Evolutionary conservation across 129 eudicot genomes (phyloP).

Genomic region (Gnaphalium uliginosum): DNA sequence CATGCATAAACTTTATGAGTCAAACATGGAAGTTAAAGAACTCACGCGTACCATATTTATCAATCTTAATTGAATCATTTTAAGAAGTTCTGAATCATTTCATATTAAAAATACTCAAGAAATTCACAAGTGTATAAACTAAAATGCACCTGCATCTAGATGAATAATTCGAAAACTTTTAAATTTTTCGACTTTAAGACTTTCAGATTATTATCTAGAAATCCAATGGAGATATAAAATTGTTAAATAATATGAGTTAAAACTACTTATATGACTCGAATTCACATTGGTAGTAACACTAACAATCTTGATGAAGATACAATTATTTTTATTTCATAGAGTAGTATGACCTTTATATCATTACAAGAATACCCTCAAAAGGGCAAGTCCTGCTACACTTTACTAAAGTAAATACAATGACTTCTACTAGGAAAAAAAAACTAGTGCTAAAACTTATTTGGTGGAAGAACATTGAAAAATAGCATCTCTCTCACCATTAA

Average conservation of each 20-base stretch:
- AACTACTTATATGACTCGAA: background rate
- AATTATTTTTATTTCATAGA: constrained; percentile 6
- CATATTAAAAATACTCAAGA: too few species aligned
- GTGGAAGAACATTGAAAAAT: constrained; percentile 51
- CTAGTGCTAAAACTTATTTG: constrained; percentile 33
- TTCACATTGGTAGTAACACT: background rate
- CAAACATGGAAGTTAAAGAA: background rate
- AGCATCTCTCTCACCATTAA: constrained; percentile 58
- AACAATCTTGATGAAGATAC: constrained; percentile 2
- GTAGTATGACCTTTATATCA: constrained; percentile 10
- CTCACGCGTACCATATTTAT: too few species aligned
- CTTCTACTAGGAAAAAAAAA: constrained; percentile 18
- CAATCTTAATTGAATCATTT: too few species aligned
- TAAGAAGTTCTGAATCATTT: too few species aligned
- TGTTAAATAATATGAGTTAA: too few species aligned
- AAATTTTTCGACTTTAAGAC: too few species aligned
- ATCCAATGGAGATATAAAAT: too few species aligned
- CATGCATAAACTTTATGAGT: too few species aligned
- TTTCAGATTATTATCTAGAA: too few species aligned
- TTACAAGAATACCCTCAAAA: constrained; percentile 30
- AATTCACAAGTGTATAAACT: too few species aligned
- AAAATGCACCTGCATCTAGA: too few species aligned
- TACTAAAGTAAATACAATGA: constrained; percentile 25
- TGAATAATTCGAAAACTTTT: too few species aligned
- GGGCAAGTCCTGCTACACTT: constrained; percentile 22